phyloP scores from a whole-genome alignment of 2,329 filamentous ascomycete genomes.

The Thermothelomyces thermophilus region DNA sequence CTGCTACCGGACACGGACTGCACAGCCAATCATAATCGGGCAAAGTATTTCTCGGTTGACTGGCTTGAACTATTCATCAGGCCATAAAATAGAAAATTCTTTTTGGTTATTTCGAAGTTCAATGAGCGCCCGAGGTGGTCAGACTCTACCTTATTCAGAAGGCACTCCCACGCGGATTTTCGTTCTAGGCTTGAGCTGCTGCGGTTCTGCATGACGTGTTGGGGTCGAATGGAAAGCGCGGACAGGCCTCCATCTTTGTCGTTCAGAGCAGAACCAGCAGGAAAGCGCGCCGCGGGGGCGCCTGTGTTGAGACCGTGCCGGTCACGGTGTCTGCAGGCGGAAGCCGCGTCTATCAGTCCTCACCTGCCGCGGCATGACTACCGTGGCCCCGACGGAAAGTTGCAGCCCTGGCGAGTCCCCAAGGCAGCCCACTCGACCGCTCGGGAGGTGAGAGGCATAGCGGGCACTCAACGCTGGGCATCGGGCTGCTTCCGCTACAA shows the following conservation, averaged over 20 bases:
- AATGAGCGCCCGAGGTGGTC: too few relatives aligned
- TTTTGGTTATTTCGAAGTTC: too few relatives aligned
- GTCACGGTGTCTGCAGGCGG: background rate
- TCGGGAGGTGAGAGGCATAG: too few relatives aligned
- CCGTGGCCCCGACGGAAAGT: conserved; percentile 1
- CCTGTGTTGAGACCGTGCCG: background rate
- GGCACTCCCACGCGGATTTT: too few relatives aligned
- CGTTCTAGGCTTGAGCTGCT: too few relatives aligned
- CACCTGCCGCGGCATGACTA: background rate
- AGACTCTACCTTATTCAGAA: too few relatives aligned
- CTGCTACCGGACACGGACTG: too few relatives aligned
- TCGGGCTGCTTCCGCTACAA: background rate
- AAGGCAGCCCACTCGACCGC: too few relatives aligned
- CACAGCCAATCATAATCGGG: too few relatives aligned
- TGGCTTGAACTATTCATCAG: too few relatives aligned
- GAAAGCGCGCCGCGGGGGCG: background rate
- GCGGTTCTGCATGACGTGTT: background rate
- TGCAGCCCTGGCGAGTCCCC: conserved; percentile 16
- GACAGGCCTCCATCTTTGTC: background rate
- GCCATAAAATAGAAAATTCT: too few relatives aligned
- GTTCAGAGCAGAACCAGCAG: background rate
- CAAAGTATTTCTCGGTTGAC: too few relatives aligned
- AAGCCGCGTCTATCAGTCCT: background rate
- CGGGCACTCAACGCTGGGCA: background rate
- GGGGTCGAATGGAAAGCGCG: conserved; percentile 5